Evolutionary conservation across 805 yeast species (phyloP).

Genomic region (Candida boleticola): DNA sequence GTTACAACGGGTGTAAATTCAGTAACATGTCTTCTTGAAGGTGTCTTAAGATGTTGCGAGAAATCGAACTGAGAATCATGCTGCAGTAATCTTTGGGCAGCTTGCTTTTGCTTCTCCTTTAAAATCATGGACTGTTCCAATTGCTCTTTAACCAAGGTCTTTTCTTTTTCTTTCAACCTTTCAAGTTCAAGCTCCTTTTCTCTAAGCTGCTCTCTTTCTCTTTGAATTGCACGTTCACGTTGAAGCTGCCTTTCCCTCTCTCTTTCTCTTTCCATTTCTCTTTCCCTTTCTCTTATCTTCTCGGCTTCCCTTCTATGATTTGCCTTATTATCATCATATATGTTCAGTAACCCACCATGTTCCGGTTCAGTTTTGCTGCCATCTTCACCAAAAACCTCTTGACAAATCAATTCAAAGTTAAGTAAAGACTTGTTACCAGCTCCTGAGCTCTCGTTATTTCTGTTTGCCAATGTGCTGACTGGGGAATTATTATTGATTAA

Average conservation of each 20-base stretch:
- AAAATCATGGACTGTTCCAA: slow-evolving; percentile 1
- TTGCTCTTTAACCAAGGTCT: slow-evolving; percentile 15
- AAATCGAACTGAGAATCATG: slow-evolving; percentile 13
- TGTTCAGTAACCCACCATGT: slow-evolving; percentile 1
- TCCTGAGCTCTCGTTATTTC: background rate
- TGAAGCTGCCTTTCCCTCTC: slow-evolving; percentile 9
- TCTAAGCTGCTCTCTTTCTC: slow-evolving; percentile 12
- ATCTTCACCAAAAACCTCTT: slow-evolving; percentile 28
- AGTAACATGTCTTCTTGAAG: slow-evolving; percentile 21
- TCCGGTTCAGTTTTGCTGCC: slow-evolving; percentile 10
- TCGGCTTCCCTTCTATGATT: slow-evolving; percentile 17
- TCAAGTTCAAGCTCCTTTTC: slow-evolving; percentile 17
- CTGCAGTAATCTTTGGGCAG: slow-evolving; percentile 3
- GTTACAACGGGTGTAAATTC: slow-evolving; percentile 17
- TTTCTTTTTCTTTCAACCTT: slow-evolving; percentile 8
- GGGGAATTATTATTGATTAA: background rate
- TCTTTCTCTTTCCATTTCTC: slow-evolving; percentile 16
- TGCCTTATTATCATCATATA: slow-evolving; percentile 8
- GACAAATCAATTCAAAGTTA: slow-evolving; percentile 31
- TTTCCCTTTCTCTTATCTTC: slow-evolving; percentile 19
- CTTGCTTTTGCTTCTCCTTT: slow-evolving; percentile 5
- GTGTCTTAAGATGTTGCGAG: slow-evolving; percentile 8
- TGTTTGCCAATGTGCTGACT: background rate
- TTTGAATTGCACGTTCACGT: slow-evolving; percentile 10
- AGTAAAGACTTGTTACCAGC: slow-evolving; percentile 22